phyloP scores from a whole-genome alignment of 768 basidiomycete genomes.

The Hygrophorus russula region DNA sequence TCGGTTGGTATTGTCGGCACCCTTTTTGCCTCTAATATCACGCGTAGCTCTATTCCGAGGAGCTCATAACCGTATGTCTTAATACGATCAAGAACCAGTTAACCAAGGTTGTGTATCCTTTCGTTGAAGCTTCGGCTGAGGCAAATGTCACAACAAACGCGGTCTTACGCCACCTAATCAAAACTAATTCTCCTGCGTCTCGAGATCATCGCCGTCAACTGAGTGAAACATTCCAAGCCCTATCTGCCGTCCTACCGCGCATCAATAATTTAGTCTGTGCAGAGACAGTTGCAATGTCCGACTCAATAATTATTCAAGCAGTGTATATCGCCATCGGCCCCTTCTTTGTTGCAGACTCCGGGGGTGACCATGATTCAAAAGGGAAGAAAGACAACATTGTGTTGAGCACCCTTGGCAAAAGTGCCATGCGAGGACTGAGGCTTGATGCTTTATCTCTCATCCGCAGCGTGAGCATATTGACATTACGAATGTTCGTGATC shows the following conservation, averaged over 20 bases:
- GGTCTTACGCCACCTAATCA: conserved; percentile 41
- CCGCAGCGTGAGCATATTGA: conserved; percentile 52
- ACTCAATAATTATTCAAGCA: conserved; percentile 82
- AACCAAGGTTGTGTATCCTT: conserved; percentile 71
- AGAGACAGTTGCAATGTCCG: conserved; percentile 72
- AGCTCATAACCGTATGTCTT: conserved; percentile 76
- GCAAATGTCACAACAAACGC: conserved; percentile 28
- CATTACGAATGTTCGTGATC: background rate
- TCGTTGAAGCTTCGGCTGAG: conserved; percentile 60
- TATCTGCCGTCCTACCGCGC: conserved; percentile 61
- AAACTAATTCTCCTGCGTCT: conserved; percentile 24
- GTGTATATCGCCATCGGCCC: conserved; percentile 93
- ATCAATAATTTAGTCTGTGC: conserved; percentile 66
- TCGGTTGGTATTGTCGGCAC: background rate
- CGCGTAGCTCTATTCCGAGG: conserved; percentile 81
- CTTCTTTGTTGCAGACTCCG: conserved; percentile 77
- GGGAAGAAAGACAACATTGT: conserved; percentile 51
- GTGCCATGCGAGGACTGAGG: conserved; percentile 72
- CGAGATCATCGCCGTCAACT: conserved; percentile 34
- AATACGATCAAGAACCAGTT: conserved; percentile 71
- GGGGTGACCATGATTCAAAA: conserved; percentile 40
- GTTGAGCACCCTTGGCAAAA: conserved; percentile 58
- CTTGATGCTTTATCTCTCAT: conserved; percentile 77
- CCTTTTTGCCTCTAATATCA: background rate
- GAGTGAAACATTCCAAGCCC: conserved; percentile 61